These are phyloP conservation scores for Cucumis hystrix DNA, from an alignment of 306 rosid species.

Conservation along the genomic window DNA sequence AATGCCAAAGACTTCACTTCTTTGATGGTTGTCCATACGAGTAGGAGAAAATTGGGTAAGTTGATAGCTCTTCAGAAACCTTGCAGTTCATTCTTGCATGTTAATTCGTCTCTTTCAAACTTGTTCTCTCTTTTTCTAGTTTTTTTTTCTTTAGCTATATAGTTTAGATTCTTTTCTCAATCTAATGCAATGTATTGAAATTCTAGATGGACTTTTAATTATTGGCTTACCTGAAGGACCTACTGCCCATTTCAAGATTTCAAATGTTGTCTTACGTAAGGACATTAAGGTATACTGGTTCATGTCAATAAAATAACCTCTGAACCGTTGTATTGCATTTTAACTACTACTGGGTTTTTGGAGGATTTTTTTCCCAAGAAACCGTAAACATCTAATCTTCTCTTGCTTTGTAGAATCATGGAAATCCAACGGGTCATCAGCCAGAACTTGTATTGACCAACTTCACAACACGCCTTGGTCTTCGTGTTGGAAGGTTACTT, in stretches of 20 bases:
- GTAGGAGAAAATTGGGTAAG: slow-evolving; percentile 83
- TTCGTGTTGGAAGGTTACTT: slow-evolving; percentile 73
- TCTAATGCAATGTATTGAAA: neutral
- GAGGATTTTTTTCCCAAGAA: neutral
- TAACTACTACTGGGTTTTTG: neutral
- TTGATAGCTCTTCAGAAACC: slow-evolving; percentile 4
- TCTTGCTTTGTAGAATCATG: slow-evolving; percentile 62
- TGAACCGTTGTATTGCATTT: neutral
- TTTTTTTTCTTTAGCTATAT: neutral
- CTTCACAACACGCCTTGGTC: slow-evolving; percentile 75
- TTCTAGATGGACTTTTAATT: slow-evolving; percentile 58
- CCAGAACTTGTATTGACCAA: slow-evolving; percentile 84
- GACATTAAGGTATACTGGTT: slow-evolving; percentile 54
- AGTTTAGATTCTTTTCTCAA: neutral
- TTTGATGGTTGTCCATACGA: slow-evolving; percentile 77
- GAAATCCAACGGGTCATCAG: slow-evolving; percentile 73
- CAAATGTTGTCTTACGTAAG: slow-evolving; percentile 66
- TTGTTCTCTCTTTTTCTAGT: neutral
- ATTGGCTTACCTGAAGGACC: slow-evolving; percentile 82
- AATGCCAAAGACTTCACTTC: slow-evolving; percentile 83
- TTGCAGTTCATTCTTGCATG: neutral
- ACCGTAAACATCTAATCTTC: neutral
- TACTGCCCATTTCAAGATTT: slow-evolving; percentile 85
- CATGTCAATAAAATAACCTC: neutral
- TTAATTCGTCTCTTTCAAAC: neutral